Base-by-base conservation (phyloP, 2,329 filamentous ascomycete species). In the Fusarium sp. region DNA sequence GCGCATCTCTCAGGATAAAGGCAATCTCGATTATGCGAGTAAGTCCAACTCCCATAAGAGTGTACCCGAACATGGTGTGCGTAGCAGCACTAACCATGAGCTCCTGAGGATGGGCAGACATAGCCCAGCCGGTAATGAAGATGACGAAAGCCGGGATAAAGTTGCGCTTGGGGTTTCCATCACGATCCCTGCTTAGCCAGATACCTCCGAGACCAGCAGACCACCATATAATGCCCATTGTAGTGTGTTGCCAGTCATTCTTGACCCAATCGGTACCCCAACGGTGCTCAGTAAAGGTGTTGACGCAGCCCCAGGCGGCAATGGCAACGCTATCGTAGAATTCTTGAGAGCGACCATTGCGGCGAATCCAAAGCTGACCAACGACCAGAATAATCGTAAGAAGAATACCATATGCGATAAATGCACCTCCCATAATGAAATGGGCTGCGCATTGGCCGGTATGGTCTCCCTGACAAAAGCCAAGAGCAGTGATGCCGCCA, bases 191-290 rank as follows among this genome's bases (percentile, higher is more conserved):
- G 78, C 93, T 97, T 41, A 99, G 85, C 96, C 95, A 99, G 54
- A 99, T 87, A 43, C 96, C 96, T 13, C 95, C 87, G 30, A 99
- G 83, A 25, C 96, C 96, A 10, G 96, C 95, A 74, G 90, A 92
- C 95, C 95, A 99, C 96, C 96, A 99, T 53, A 99, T 90, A 67
- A 99, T 89, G n/a, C 96, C 96, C 95, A 99, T 98, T n/a, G 92
- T 93, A 0, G 96, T 99, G 80, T 99, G 96, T 79, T 99, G 95
- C 82, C 97, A 89, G 79, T 99, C 96, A 77, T 98, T 98, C 80
- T 88, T 89, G 54, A 92, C 93, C 96, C 96, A 99, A 1, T 88
- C 86, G 2, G 85, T 85, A 57, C 96, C 96, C 96, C 96, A 99
- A 54, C 92, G 89, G 78, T 99, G 96, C 80, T 98, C 96, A 19